These are phyloP conservation scores for Melaleuca quinquenervia DNA, from an alignment of 345 rosid species.

Conservation along the genomic window DNA sequence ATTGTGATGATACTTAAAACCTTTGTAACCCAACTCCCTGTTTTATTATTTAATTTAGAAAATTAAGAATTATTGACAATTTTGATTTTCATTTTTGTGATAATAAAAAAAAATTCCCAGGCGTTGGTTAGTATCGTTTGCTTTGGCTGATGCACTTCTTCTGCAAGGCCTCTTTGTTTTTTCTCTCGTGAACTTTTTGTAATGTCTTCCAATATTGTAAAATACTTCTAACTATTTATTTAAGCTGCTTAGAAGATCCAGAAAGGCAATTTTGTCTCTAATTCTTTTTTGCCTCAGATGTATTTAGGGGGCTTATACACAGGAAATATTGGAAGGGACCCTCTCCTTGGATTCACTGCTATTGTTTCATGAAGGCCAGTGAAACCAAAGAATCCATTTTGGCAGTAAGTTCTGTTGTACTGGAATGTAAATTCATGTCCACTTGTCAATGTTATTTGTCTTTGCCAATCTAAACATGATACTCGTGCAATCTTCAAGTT, in stretches of 20 bases:
- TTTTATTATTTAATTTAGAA: not conserved
- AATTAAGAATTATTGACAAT: not conserved
- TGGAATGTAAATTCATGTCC: not conserved
- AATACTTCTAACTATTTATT: not conserved
- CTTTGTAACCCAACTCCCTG: not conserved
- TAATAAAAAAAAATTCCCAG: not conserved
- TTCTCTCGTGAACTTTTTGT: not conserved
- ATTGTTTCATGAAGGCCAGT: constrained; percentile 75
- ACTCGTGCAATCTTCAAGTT: not conserved
- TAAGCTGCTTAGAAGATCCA: not conserved
- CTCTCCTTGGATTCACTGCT: constrained; percentile 82
- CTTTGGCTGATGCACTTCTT: not conserved
- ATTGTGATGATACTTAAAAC: not conserved
- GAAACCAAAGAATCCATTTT: constrained; percentile 56
- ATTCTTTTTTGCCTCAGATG: constrained; percentile 35
- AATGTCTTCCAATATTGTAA: not conserved
- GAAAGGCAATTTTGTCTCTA: not conserved
- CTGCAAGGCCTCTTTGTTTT: not conserved
- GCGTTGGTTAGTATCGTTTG: not conserved
- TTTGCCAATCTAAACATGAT: not conserved
- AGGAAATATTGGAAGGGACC: constrained; percentile 62
- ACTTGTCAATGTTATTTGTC: not conserved
- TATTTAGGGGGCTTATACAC: constrained; percentile 45
- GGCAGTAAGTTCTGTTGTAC: constrained; percentile 30
- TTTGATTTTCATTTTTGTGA: not conserved